Percentiles rank a stretch among this genome's conserved stretches.
Conservation (phyloP, 2,329 filamentous ascomycete species). For the Anthostomella pinea region DNA sequence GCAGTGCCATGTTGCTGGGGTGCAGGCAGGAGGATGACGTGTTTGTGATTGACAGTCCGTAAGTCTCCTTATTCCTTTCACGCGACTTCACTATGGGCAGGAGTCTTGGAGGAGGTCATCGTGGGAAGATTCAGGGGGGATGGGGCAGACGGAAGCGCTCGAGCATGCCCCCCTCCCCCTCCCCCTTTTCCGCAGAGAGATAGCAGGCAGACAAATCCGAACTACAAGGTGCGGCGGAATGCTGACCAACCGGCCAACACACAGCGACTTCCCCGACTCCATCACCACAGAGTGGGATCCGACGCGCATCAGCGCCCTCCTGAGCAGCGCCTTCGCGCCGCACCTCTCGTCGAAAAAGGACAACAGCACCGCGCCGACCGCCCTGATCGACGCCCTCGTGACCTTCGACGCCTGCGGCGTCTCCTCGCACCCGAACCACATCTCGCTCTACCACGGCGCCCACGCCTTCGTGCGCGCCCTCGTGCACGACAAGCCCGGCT, state of each 20-base stretch:
- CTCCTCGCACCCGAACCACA: conserved; percentile 90
- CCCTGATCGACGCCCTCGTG: conserved; percentile 74
- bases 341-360: conserved; percentile 42
- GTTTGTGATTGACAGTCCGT: conserved; percentile 78
- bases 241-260: neutral
- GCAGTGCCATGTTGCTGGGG: conserved; percentile 76
- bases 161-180: too few relatives aligned
- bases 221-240: too few relatives aligned
- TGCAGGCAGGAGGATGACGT: conserved; percentile 74
- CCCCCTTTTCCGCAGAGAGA: too few relatives aligned
- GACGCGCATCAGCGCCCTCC: conserved; percentile 64
- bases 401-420: conserved; percentile 86
- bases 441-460: conserved; percentile 81
- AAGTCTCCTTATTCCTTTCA: conserved; percentile 28
- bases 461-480: conserved; percentile 67
- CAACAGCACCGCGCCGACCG: conserved; percentile 36
- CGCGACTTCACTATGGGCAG: neutral
- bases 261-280: conserved; percentile 76
- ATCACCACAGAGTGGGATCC: conserved; percentile 80
- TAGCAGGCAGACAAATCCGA: too few relatives aligned
- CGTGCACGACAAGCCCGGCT: conserved; percentile 61
- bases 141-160: too few relatives aligned
- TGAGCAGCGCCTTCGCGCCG: conserved; percentile 72
- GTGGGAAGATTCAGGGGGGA: too few relatives aligned
- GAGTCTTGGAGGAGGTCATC: too few relatives aligned